These are phyloP conservation scores for Tylopilus sp. DNA, from an alignment of 768 basidiomycete species.

Conservation along the genomic window DNA sequence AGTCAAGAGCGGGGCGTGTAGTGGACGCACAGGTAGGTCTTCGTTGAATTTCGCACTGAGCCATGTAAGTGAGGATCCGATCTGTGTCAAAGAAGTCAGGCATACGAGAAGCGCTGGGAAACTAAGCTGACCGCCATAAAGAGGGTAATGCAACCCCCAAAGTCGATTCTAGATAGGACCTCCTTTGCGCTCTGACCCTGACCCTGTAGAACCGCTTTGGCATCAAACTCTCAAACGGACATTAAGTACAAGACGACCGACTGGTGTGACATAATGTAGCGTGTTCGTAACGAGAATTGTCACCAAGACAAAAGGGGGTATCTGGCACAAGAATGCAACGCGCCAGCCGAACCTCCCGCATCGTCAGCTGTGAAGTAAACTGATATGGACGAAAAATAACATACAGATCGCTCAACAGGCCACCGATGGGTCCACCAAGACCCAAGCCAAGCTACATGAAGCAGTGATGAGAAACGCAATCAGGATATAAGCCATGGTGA, in stretches of 20 bases:
- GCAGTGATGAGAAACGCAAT: not conserved
- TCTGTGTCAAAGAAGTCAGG: conserved; percentile 26
- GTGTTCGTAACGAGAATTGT: conserved; percentile 50
- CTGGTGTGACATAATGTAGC: conserved; percentile 64
- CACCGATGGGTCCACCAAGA: conserved; percentile 23
- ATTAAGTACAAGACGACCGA: conserved; percentile 30
- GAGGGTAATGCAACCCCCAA: conserved; percentile 62
- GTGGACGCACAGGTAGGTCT: conserved; percentile 45
- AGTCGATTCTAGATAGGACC: conserved; percentile 76
- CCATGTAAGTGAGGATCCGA: conserved; percentile 62
- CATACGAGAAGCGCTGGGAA: not conserved
- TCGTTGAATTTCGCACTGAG: conserved; percentile 71
- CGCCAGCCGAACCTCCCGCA: conserved; percentile 31
- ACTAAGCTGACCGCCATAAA: conserved; percentile 39
- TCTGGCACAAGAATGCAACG: conserved; percentile 70
- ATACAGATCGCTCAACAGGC: conserved; percentile 19
- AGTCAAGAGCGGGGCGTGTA: not conserved
- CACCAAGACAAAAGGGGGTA: conserved; percentile 55
- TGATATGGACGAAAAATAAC: not conserved
- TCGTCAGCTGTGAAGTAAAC: not conserved
- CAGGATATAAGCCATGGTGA: not conserved
- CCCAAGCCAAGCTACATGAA: conserved; percentile 19
- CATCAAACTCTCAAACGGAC: not conserved
- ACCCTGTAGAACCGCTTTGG: conserved; percentile 41
- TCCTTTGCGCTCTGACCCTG: conserved; percentile 60